A percentile compares a stretch with the other conserved stretches of the same genome.
These are phyloP conservation scores for Leccinum boreale DNA, from an alignment of 768 basidiomycete species.

Conservation along the genomic window DNA sequence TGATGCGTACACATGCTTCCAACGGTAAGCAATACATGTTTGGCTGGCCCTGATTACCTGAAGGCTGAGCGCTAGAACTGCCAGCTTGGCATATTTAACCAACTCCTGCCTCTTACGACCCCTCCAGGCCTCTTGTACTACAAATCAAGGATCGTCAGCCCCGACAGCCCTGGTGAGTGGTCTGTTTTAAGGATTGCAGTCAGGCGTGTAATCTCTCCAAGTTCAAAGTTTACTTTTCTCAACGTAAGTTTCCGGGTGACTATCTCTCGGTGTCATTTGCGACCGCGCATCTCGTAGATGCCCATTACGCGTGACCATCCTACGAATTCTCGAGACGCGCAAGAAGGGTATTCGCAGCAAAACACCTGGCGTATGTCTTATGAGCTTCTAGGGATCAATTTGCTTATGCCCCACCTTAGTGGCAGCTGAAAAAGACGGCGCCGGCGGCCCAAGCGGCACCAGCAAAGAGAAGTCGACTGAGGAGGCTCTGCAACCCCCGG, in stretches of 20 bases:
- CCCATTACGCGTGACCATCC: background rate
- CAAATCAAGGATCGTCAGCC: background rate
- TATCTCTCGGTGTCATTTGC: slow-evolving; percentile 1
- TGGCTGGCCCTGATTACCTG: background rate
- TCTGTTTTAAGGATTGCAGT: background rate
- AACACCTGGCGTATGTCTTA: slow-evolving; percentile 16
- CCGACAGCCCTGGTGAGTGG: slow-evolving; percentile 7
- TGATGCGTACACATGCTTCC: background rate
- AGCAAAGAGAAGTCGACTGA: slow-evolving; percentile 3
- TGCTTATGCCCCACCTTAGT: slow-evolving; percentile 3
- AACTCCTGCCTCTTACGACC: background rate
- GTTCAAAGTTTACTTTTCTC: background rate
- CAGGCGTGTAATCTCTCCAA: background rate
- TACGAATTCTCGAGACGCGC: background rate
- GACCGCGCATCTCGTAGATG: background rate
- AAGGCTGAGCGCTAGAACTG: background rate
- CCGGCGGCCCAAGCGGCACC: slow-evolving; percentile 4
- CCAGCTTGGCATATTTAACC: background rate
- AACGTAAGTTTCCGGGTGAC: background rate
- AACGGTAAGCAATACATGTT: slow-evolving; percentile 1
- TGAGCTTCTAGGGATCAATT: background rate
- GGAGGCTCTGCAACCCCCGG: background rate
- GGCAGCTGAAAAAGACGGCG: background rate
- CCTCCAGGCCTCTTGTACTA: background rate
- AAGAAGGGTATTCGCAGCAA: slow-evolving; percentile 3